phyloP scores from a whole-genome alignment of 2,329 filamentous ascomycete genomes.

The Huntiella moniliformis region DNA sequence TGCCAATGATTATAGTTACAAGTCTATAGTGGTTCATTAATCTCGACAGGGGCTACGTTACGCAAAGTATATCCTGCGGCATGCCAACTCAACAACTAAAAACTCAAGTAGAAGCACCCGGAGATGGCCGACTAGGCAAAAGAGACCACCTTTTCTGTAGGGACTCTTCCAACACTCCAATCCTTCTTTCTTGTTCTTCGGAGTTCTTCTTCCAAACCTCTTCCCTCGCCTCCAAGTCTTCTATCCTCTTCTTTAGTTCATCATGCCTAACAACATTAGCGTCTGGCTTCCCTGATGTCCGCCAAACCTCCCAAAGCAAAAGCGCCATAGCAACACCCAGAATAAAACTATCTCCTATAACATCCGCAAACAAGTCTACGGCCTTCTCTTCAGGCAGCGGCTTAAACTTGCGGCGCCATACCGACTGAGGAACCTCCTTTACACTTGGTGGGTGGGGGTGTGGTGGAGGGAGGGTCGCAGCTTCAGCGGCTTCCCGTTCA shows the following conservation, averaged over 20 bases:
- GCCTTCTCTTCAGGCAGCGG: conserved; percentile 45
- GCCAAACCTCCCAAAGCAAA: conserved; percentile 44
- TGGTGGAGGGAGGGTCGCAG: background rate
- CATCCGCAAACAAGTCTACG: conserved; percentile 48
- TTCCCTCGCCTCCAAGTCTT: conserved; percentile 30
- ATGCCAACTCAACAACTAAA: too few species aligned
- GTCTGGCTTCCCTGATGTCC: conserved; percentile 40
- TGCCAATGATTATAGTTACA: too few species aligned
- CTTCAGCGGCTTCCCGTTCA: conserved; percentile 26
- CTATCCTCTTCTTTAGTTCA: conserved; percentile 28
- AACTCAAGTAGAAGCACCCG: too few species aligned
- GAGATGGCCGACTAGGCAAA: conserved; percentile 18
- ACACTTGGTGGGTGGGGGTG: conserved; percentile 4
- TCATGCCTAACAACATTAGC: conserved; percentile 33
- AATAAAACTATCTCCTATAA: conserved; percentile 45
- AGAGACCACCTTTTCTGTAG: conserved; percentile 34
- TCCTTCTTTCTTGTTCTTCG: conserved; percentile 27
- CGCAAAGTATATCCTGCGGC: too few species aligned
- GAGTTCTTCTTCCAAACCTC: conserved; percentile 29
- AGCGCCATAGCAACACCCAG: conserved; percentile 36
- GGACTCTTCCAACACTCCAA: conserved; percentile 33
- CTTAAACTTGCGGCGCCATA: conserved; percentile 45
- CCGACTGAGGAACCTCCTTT: conserved; percentile 19
- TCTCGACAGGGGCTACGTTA: too few species aligned
- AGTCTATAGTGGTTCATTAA: too few species aligned